phyloP scores from a whole-genome alignment of 208 protist species.

The Wallacemonas sp. region DNA sequence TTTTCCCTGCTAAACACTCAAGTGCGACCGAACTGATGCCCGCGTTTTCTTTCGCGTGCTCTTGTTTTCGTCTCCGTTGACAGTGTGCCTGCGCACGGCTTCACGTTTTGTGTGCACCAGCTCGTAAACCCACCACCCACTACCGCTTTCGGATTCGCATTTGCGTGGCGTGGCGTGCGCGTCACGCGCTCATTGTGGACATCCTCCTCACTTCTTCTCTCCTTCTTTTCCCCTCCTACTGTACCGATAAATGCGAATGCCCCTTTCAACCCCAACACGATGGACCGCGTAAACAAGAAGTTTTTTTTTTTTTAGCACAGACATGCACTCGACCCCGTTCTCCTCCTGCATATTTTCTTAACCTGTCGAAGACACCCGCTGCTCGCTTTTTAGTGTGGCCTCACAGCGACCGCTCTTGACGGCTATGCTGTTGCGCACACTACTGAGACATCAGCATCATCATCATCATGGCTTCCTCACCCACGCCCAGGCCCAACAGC shows the following conservation, averaged over 20 bases:
- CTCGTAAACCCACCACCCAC: too few species aligned
- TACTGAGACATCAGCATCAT: background rate
- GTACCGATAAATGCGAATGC: too few species aligned
- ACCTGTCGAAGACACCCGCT: too few species aligned
- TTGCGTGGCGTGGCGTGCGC: too few species aligned
- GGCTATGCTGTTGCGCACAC: slow-evolving; percentile 2
- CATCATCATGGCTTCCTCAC: background rate
- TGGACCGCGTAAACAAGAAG: background rate
- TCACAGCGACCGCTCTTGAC: background rate
- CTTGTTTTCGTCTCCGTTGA: too few species aligned
- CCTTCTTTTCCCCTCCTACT: background rate
- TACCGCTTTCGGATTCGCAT: too few species aligned
- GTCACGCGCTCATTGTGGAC: too few species aligned
- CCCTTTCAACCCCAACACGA: background rate
- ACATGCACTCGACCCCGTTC: background rate
- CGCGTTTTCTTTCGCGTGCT: too few species aligned
- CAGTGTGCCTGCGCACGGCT: too few species aligned
- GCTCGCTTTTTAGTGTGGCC: background rate
- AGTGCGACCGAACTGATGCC: too few species aligned
- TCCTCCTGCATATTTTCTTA: slow-evolving; percentile 11
- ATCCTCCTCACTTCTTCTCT: slow-evolving; percentile 5
- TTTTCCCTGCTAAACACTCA: background rate
- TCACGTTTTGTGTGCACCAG: too few species aligned
- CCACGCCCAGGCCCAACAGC: slow-evolving; percentile 16
- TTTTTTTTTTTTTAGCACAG: background rate